Evolutionary conservation across 2,329 filamentous ascomycete genomes (phyloP).

Genomic region (Hypocrella siamensis): DNA sequence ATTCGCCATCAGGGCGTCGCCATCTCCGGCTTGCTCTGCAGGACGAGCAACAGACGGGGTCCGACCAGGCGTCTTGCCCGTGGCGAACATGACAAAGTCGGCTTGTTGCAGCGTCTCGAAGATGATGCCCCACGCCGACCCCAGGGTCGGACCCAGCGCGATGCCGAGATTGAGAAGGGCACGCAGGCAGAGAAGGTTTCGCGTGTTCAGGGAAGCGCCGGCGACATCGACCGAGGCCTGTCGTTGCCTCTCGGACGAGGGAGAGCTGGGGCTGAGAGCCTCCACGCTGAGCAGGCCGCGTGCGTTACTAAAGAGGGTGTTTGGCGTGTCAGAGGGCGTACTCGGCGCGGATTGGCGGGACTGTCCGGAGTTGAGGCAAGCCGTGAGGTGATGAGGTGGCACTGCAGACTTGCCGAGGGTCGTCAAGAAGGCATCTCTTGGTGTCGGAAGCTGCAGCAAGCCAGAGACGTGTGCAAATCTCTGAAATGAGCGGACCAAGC

Average conservation of each 20-base stretch:
- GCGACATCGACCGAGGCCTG: slow-evolving; percentile 41
- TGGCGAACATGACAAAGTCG: slow-evolving; percentile 66
- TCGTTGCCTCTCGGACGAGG: slow-evolving; percentile 40
- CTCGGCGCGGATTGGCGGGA: slow-evolving; percentile 26
- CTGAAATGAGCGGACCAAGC: slow-evolving; percentile 81
- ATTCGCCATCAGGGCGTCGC: slow-evolving; percentile 39
- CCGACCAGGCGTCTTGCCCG: slow-evolving; percentile 36
- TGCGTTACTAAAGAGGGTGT: slow-evolving; percentile 53
- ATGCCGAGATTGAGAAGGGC: slow-evolving; percentile 93
- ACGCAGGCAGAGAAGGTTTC: slow-evolving; percentile 79
- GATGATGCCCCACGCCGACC: slow-evolving; percentile 76
- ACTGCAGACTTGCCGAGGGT: slow-evolving; percentile 88
- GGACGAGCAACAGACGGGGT: slow-evolving; percentile 31
- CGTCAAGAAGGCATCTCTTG: slow-evolving; percentile 86
- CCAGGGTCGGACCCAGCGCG: slow-evolving; percentile 76
- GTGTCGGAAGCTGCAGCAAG: slow-evolving; percentile 66
- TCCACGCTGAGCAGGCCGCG: slow-evolving; percentile 62
- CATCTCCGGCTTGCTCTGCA: slow-evolving; percentile 31
- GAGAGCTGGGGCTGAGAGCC: slow-evolving; percentile 42
- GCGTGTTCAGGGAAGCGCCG: slow-evolving; percentile 53
- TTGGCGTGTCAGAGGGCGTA: slow-evolving; percentile 29
- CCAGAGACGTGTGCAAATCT: slow-evolving; percentile 92
- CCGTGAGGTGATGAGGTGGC: slow-evolving; percentile 59
- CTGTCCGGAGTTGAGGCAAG: slow-evolving; percentile 36
- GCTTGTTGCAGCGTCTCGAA: slow-evolving; percentile 87